phyloP scores from a whole-genome alignment of 257 asterid genomes.

The Parsonsia alboflavescens region DNA sequence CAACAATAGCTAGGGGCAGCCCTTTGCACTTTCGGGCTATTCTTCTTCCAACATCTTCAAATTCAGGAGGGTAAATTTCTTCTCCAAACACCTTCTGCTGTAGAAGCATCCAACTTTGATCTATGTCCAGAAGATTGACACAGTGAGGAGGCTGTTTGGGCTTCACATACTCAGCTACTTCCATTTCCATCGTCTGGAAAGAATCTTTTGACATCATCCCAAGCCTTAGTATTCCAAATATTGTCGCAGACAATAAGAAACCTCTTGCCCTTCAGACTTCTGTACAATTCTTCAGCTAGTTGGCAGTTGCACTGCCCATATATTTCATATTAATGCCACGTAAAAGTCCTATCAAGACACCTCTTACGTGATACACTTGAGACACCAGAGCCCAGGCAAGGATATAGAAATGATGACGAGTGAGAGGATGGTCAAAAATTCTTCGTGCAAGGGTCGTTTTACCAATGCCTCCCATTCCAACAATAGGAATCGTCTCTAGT shows the following conservation, averaged over 20 bases:
- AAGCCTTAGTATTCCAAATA: background rate
- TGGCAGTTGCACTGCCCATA: background rate
- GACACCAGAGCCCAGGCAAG: background rate
- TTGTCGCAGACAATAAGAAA: background rate
- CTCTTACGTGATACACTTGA: background rate
- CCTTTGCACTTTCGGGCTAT: background rate
- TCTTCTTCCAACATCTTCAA: background rate
- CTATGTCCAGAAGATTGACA: background rate
- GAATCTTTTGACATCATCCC: no score
- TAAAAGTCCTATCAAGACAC: background rate
- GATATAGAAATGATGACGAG: background rate
- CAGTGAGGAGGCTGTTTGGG: background rate
- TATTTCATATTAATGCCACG: background rate
- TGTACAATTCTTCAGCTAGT: background rate
- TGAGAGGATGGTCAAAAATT: background rate
- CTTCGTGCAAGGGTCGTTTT: no score
- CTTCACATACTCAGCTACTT: background rate
- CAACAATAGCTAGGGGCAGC: background rate
- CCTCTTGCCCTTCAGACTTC: background rate
- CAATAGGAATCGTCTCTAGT: no score
- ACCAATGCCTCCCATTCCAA: no score
- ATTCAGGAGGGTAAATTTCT: background rate
- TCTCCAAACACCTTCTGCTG: background rate
- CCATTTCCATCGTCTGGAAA: no score
- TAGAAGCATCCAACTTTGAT: slow-evolving; percentile 2